Conservation (phyloP, 139 green algal species). For the Deuterostichococcus epilithicus region DNA sequence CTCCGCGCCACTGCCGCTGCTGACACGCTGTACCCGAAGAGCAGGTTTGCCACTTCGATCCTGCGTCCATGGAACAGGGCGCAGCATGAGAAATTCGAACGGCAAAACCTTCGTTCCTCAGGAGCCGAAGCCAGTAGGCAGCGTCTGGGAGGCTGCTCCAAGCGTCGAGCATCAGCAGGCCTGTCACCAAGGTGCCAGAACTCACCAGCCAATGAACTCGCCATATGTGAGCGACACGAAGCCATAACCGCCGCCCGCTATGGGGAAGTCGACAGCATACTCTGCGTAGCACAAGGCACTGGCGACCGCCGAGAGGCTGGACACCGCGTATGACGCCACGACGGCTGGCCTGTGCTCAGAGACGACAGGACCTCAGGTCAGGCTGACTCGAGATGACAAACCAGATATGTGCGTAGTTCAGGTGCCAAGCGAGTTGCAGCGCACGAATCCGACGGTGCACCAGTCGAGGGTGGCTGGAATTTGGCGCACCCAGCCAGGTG, state of each 20-base stretch:
- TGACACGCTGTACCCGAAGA: slow-evolving; percentile 80
- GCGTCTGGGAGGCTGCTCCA: neutral
- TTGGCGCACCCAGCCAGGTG: neutral
- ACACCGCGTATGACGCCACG: slow-evolving; percentile 56
- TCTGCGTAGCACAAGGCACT: slow-evolving; percentile 84
- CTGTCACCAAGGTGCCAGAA: neutral
- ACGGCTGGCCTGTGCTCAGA: slow-evolving; percentile 42
- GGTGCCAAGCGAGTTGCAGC: no score
- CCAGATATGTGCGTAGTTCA: no score
- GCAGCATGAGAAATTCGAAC: neutral
- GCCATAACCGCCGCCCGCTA: slow-evolving; percentile 79
- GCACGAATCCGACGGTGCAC: no score
- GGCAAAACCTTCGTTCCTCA: neutral
- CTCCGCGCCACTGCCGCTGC: slow-evolving; percentile 74
- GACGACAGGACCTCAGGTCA: neutral
- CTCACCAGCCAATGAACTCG: slow-evolving; percentile 66
- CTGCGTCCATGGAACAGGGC: slow-evolving; percentile 14
- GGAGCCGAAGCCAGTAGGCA: neutral
- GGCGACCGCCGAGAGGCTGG: slow-evolving; percentile 62
- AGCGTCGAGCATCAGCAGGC: neutral
- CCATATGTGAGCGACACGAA: slow-evolving; percentile 77
- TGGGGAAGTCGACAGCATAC: slow-evolving; percentile 70
- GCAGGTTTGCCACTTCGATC: slow-evolving; percentile 69
- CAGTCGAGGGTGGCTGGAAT: no score
- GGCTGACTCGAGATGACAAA: no score